Percentiles rank a stretch among this genome's conserved stretches.
These are phyloP conservation scores for Apiospora marii DNA, from an alignment of 2,329 filamentous ascomycete genomes.

Conservation along the genomic window DNA sequence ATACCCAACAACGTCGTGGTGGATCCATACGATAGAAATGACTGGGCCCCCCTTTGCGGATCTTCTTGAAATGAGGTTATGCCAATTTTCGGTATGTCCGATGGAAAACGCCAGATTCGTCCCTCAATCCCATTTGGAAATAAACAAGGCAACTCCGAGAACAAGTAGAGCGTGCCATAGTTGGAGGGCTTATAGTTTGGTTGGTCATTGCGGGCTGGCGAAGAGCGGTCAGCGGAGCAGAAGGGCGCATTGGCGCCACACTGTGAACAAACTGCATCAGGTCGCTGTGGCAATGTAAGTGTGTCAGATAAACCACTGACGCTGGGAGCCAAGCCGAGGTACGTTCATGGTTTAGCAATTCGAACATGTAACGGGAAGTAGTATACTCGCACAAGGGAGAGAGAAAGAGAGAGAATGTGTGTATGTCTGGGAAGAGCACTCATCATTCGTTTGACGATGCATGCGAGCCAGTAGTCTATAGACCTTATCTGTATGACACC, in stretches of 20 bases:
- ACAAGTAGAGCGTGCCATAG: not conserved
- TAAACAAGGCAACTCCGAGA: not conserved
- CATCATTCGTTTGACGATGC: not conserved
- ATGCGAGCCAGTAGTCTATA: not conserved
- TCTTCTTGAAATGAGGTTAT: conserved; percentile 1
- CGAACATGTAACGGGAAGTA: not conserved
- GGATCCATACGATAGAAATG: not conserved
- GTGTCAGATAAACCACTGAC: not conserved
- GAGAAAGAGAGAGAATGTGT: not conserved
- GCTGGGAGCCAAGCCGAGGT: not conserved
- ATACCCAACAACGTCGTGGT: conserved; percentile 1
- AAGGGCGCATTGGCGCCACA: not conserved
- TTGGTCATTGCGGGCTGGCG: not conserved
- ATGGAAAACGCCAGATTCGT: not conserved
- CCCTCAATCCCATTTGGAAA: not conserved
- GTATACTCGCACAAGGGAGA: not conserved
- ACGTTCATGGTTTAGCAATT: not conserved
- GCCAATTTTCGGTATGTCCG: not conserved
- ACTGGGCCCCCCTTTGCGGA: not conserved
- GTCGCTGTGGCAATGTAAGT: not conserved
- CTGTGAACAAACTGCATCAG: not conserved
- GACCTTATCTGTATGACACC: not conserved
- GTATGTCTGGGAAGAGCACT: not conserved
- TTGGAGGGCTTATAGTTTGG: not conserved
- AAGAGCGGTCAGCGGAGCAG: not conserved